Evolutionary conservation across 1,139 yeast species (phyloP).

Genomic region (Blastobotrys persicus): DNA sequence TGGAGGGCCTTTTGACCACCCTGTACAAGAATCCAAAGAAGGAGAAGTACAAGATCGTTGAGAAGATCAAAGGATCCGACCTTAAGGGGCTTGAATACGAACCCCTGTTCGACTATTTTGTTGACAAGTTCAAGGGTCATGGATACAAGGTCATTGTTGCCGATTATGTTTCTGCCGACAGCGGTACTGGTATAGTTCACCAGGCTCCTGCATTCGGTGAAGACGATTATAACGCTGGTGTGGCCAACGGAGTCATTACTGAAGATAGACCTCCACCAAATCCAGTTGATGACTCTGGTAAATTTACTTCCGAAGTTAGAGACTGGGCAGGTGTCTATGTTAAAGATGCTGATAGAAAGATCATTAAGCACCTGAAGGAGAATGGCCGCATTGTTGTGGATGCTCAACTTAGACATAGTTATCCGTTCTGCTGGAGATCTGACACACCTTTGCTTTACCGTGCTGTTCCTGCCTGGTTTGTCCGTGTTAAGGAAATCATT

Average conservation of each 20-base stretch:
- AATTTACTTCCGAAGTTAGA: slow-evolving; percentile 68
- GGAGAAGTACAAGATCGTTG: slow-evolving; percentile 83
- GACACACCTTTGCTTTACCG: slow-evolving; percentile 96
- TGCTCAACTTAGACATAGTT: slow-evolving; percentile 88
- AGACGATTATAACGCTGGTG: slow-evolving; percentile 87
- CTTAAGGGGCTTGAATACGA: slow-evolving; percentile 74
- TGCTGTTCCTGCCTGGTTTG: slow-evolving; percentile 98
- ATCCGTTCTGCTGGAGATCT: slow-evolving; percentile 99
- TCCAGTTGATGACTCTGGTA: slow-evolving; percentile 91
- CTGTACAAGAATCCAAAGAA: slow-evolving; percentile 91
- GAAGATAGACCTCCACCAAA: slow-evolving; percentile 78
- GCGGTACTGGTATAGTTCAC: slow-evolving; percentile 99
- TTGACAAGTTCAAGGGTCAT: slow-evolving; percentile 62
- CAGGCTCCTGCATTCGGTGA: slow-evolving; percentile 99
- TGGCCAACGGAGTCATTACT: slow-evolving; percentile 67
- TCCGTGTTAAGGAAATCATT: slow-evolving; percentile 78
- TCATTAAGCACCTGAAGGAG: slow-evolving; percentile 79
- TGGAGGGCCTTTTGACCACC: slow-evolving; percentile 77
- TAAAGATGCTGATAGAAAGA: slow-evolving; percentile 91
- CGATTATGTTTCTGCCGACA: slow-evolving; percentile 83
- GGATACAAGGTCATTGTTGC: slow-evolving; percentile 83
- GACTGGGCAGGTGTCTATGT: slow-evolving; percentile 84
- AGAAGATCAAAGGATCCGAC: slow-evolving; percentile 72
- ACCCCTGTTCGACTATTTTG: slow-evolving; percentile 82
- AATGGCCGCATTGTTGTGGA: slow-evolving; percentile 71